Base-by-base conservation (phyloP, 495 filamentous ascomycete species). In the Letharia lupina region DNA sequence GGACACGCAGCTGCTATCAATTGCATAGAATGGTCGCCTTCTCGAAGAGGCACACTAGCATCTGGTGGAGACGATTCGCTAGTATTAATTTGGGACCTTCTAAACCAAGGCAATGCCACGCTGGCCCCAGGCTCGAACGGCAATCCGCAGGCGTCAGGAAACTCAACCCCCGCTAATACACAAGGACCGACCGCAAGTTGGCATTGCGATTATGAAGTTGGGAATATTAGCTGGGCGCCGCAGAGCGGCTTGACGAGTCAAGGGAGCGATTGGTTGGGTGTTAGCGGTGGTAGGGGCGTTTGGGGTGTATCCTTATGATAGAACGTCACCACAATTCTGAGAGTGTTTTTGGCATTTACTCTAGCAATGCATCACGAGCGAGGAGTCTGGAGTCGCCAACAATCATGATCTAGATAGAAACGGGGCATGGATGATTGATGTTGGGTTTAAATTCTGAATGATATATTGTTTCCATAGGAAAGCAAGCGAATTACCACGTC, bases 171-270 rank as follows among this genome's bases (percentile, higher is more conserved):
- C n/a, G 86, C 85, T 41, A 86, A 84, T 65, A 78, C 78, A 20
- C 75, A 89, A 62, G 88, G 83, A 16, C 93, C 93, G 0, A 84
- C 90, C 6, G 90, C 90, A 8, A 87, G 83, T 65, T 99, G 95
- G 95, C 85, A 89, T 71, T 97, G 94, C 71, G 94, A 98, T 66
- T 96, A 96, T 70, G 94, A 99, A 78, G 89, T 99, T 35, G 89
- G 88, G 13, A 98, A 97, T 75, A 82, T 98, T 42, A 93, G 89
- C 71, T 99, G 94, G 94, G 90, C 90, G 20, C 93, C 94, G 42
- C 89, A 89, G 61, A 87, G 90, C 67, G 82, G 79, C 18, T 77
- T 87, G 69, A 88, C 83, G 58, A 80, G 82, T n/a, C 89, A 91
- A 60, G 86, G 86, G 7, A 88, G 90, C 18, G 94, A 98, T 67